Evolutionary conservation across 2,329 filamentous ascomycete genomes (phyloP).

Genomic region (Aspergillus transmontanensis): DNA sequence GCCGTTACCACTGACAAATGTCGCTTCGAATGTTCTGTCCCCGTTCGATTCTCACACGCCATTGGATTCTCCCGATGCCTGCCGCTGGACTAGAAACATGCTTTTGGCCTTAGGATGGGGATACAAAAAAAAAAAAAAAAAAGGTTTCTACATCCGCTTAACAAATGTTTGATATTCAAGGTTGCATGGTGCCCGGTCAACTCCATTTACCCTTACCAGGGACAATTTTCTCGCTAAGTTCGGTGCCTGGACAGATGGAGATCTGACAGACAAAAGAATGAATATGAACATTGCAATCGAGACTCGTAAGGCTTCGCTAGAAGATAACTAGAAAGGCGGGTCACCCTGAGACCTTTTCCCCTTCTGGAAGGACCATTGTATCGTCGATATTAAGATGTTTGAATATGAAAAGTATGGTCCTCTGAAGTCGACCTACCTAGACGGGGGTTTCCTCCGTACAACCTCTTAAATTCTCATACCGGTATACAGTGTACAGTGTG

Average conservation of each 20-base stretch:
- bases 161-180: not conserved
- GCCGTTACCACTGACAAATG: constrained; percentile 10
- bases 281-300: not conserved
- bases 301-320: constrained; percentile 3
- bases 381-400: constrained; percentile 4
- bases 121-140: not conserved
- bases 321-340: not conserved
- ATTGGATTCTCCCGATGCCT: constrained; percentile 6
- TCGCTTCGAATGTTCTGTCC: constrained; percentile 4
- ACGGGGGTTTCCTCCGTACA: not conserved
- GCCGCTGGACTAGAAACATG: not conserved
- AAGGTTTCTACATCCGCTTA: not conserved
- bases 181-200: not conserved
- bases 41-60: constrained; percentile 6
- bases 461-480: not conserved
- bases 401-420: not conserved
- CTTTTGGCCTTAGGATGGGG: not conserved
- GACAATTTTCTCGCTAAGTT: not conserved
- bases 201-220: not conserved
- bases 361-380: not conserved
- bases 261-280: not conserved
- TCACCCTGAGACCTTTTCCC: not conserved
- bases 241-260: not conserved
- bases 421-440: not conserved
- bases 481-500: not conserved